Evolutionary conservation across 441 rosid species (phyloP).

Genomic region (Euphorbia schlechtendalii): DNA sequence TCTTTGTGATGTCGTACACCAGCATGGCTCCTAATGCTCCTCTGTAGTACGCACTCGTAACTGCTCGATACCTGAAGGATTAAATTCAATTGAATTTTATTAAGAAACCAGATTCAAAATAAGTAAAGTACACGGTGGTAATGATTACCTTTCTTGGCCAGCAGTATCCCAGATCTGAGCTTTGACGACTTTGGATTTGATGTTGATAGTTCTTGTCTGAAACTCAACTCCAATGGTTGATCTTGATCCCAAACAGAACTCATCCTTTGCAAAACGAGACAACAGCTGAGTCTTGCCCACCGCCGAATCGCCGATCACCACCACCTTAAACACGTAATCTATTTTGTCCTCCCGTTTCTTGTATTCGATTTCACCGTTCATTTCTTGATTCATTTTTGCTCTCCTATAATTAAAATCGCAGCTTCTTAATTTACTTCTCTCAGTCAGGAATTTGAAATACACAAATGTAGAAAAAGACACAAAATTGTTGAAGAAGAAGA

Average conservation of each 20-base stretch:
- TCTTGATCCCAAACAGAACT: slow-evolving; percentile 44
- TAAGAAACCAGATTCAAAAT: too few species aligned
- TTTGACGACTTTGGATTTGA: slow-evolving; percentile 44
- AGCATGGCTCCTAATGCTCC: slow-evolving; percentile 74
- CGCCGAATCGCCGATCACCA: slow-evolving; percentile 52
- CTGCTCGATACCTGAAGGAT: too few species aligned
- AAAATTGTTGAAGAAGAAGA: too few species aligned
- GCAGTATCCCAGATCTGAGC: slow-evolving; percentile 72
- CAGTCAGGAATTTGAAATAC: too few species aligned
- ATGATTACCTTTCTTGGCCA: slow-evolving; percentile 65
- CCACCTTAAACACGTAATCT: slow-evolving; percentile 66
- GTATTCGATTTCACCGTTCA: slow-evolving; percentile 49
- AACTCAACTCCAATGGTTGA: slow-evolving; percentile 60
- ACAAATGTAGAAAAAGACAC: too few species aligned
- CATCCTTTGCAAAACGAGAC: slow-evolving; percentile 45
- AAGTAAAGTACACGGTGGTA: too few species aligned
- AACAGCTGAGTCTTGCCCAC: slow-evolving; percentile 53
- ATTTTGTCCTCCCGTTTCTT: slow-evolving; percentile 40
- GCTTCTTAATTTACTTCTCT: too few species aligned
- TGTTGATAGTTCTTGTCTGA: slow-evolving; percentile 44
- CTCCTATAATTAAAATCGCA: too few species aligned
- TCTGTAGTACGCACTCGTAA: slow-evolving; percentile 80
- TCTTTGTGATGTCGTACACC: slow-evolving; percentile 48
- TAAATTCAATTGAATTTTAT: too few species aligned
- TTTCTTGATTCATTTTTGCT: too few species aligned